Conservation (phyloP, 345 rosid genomes). For the Camelina sativa region DNA sequence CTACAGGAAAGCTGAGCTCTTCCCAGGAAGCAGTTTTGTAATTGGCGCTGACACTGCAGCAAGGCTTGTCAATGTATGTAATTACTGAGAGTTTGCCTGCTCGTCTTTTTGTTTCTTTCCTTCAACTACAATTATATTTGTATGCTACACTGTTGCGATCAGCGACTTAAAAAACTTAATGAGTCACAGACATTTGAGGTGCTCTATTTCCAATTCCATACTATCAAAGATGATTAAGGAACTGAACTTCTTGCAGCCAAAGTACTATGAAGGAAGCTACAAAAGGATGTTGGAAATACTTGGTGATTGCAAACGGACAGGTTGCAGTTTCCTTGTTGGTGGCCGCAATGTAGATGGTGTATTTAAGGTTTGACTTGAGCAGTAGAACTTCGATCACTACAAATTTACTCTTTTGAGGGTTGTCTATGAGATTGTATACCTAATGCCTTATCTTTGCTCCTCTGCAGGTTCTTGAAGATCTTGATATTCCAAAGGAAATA, state of each 20-base stretch:
- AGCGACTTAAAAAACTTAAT: background rate
- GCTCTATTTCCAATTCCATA: constrained; percentile 14
- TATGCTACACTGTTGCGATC: background rate
- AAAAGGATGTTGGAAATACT: constrained; percentile 76
- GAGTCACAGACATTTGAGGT: constrained; percentile 22
- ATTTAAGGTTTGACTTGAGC: constrained; percentile 59
- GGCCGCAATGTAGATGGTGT: constrained; percentile 84
- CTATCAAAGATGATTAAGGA: constrained; percentile 9
- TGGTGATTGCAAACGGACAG: constrained; percentile 67
- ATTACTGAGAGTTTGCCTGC: background rate
- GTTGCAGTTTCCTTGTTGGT: constrained; percentile 85
- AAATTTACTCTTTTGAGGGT: background rate
- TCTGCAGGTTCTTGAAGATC: constrained; percentile 78
- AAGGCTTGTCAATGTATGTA: constrained; percentile 80
- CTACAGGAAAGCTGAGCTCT: constrained; percentile 92
- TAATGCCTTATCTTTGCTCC: constrained; percentile 12
- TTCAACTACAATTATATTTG: constrained; percentile 8
- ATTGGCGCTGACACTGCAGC: constrained; percentile 92
- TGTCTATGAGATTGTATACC: constrained; percentile 12
- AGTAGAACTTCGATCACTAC: background rate
- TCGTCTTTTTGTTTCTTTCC: background rate
- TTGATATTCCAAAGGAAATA: constrained; percentile 71
- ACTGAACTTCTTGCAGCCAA: constrained; percentile 59
- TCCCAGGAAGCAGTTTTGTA: constrained; percentile 93
- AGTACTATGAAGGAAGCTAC: constrained; percentile 73